Percentiles rank a stretch among this genome's conserved stretches.
Evolutionary conservation across 2,329 filamentous ascomycete genomes (phyloP).

Genomic region (Uncinocarpus reesii): DNA sequence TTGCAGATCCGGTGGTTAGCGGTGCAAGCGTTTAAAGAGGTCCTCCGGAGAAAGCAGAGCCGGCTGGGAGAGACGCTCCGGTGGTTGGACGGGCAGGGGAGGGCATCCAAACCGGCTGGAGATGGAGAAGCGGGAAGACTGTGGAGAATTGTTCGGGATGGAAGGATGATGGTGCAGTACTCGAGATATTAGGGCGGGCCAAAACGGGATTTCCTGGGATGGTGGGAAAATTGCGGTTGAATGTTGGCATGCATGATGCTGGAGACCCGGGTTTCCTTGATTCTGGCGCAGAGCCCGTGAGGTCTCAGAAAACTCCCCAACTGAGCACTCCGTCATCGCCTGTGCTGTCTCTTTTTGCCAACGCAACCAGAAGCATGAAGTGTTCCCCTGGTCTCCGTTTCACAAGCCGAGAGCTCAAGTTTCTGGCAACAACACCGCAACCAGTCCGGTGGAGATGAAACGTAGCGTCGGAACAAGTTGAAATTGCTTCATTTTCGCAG

Average conservation of each 20-base stretch:
- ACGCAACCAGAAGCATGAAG: too few relatives aligned
- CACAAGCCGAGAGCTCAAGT: too few relatives aligned
- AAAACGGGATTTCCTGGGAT: too few relatives aligned
- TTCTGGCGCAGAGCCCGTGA: too few relatives aligned
- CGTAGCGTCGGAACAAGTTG: not conserved
- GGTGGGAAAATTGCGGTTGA: too few relatives aligned
- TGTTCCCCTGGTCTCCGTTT: too few relatives aligned
- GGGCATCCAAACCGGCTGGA: slow-evolving; percentile 29
- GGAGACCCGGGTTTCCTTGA: too few relatives aligned
- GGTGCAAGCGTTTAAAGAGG: slow-evolving; percentile 56
- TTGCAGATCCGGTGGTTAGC: slow-evolving; percentile 55
- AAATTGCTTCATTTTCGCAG: slow-evolving; percentile 3
- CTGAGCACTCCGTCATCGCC: too few relatives aligned
- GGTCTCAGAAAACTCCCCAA: too few relatives aligned
- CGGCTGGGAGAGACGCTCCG: slow-evolving; percentile 52
- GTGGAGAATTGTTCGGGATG: slow-evolving; percentile 28
- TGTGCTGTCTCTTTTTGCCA: too few relatives aligned
- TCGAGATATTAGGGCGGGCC: not conserved
- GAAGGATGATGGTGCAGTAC: not conserved
- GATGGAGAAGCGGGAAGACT: slow-evolving; percentile 26
- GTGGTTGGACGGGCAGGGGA: slow-evolving; percentile 53
- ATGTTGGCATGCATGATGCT: too few relatives aligned
- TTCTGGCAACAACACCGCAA: not conserved
- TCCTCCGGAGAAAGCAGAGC: slow-evolving; percentile 62
- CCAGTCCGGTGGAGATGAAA: not conserved